Evolutionary conservation across 768 basidiomycete species (phyloP), one percentile per base, ranked within the genome.

Genomic region (Gymnopilus junonius): DNA sequence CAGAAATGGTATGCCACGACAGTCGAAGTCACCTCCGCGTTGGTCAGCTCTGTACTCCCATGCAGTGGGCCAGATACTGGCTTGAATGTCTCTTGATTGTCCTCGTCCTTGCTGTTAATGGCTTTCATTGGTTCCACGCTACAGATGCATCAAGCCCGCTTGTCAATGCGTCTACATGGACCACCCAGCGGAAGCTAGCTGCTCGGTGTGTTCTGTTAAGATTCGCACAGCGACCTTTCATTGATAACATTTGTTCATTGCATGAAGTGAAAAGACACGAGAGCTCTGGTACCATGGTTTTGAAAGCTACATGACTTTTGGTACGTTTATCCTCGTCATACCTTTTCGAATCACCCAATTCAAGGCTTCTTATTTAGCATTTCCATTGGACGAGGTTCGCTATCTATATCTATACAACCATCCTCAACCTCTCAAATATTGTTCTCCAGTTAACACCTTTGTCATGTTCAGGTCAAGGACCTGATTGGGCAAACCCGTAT

Each of bases 201-300:
- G 80, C 82, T 67, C 83, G 88, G 89, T 88, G 69, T 59, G 83
- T 71, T 7, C 23, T 3, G 27, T 12, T n/a, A 23, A 45, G 14
- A 2, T 32, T 51, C 32, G 14, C 29, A 14, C 27, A 27, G 46
- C 27, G 37, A 17, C 1, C 53, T 37, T 21, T 8, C 51, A 27
- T 40, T 23, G 45, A 15, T 37, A 32, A 37, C 35, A 6, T 27
- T 10, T 20, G 17, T 56, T 34, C 37, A 61, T 35, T 37, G 32
- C 31, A 35, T 61, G 35, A 27, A 94, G 93, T 46, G 85, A 93
- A 67, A 82, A 82, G 70, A 88, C 87, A 8, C 86, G 90, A 45
- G 86, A 90, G 58, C 77, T 97, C 4, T 97, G 93, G 91, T 90
- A 93, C 71, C 95, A 97, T 80, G 95, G 95, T 0, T 97, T 89